Percentiles rank a stretch among this genome's conserved stretches.
Conservation (phyloP, 2,329 filamentous ascomycete genomes). For the Amauroascus verrucosus region DNA sequence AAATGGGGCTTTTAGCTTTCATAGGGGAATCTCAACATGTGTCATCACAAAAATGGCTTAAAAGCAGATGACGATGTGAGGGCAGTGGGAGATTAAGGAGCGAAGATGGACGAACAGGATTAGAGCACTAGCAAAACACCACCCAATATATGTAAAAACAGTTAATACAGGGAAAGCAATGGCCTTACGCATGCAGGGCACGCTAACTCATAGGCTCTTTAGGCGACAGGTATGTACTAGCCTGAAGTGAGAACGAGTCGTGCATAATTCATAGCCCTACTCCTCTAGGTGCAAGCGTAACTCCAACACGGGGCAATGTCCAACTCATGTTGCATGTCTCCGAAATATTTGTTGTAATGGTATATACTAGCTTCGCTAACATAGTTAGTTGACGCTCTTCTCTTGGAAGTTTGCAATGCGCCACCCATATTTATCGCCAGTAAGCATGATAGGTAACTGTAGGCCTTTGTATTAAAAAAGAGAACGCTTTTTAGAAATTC, state of each 20-base stretch:
- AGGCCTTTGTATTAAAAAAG: not conserved
- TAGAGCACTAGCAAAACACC: not conserved
- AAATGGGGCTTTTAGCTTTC: not conserved
- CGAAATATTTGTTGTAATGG: not conserved
- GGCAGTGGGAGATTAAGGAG: not conserved
- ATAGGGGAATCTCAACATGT: not conserved
- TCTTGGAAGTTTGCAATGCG: not conserved
- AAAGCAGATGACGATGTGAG: not conserved
- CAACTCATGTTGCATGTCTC: not conserved
- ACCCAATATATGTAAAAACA: constrained; percentile 1
- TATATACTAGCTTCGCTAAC: not conserved
- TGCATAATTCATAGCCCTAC: not conserved
- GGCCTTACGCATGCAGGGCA: not conserved
- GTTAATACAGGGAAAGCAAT: constrained; percentile 3
- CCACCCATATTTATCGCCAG: not conserved
- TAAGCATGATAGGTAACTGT: not conserved
- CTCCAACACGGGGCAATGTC: not conserved
- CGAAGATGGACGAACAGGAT: not conserved
- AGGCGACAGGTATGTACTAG: not conserved
- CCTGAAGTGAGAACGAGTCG: not conserved
- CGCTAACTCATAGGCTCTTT: not conserved
- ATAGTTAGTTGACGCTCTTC: not conserved
- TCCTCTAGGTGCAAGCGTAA: not conserved
- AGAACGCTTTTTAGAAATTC: constrained; percentile 1
- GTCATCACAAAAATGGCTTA: not conserved